Evolutionary conservation across 2,329 filamentous ascomycete species (phyloP), one percentile per base, ranked within the genome.

Genomic region (Talaromyces sp.): DNA sequence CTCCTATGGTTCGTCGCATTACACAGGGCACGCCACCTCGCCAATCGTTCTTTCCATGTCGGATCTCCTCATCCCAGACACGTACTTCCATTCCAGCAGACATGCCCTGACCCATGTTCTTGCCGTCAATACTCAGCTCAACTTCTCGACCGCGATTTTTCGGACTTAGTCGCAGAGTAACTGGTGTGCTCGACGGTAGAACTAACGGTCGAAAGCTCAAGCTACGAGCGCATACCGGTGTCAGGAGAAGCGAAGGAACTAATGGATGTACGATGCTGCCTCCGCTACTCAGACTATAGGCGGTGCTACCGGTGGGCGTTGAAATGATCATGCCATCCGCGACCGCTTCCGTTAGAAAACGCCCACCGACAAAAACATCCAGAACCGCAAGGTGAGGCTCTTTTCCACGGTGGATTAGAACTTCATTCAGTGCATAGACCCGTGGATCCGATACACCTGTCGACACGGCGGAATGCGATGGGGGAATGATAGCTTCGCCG

Each of bases 311-410:
- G 0, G 95, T 99, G 0, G 95, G 95, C 0, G 94, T 97, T 68
- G 90, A 93, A 66, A 98, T 88, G 52, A 98, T 90, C 77, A 99
- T 96, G 60, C 95, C 95, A 76, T 99, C 95, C 1, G 93, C 94
- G 13, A 96, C 93, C 0, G 92, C 94, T 76, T 97, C 93, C 1
- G 95, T 99, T 54, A 99, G 83, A 72, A 95, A 96, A 63, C 92
- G 88, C 39, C 91, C 90, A 71, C 93, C 93, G 66, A 98, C 90
- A 72, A 89, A 95, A 50, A 99, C 91, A 73, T 96, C 92, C 70
- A 99, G 91, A 69, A 97, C 89, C 43, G 93, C 92, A 6, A 99
- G 85, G 77, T 98, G 94, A 0, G 95, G 92, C 68, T 94, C 89
- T 39, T 90, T 89, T 47, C 95, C 95, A 25, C 95, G 89, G 77